These are phyloP conservation scores for Choanephora cucurbitarum DNA, from an alignment of 371 early-diverging fungal species.

Conservation along the genomic window DNA sequence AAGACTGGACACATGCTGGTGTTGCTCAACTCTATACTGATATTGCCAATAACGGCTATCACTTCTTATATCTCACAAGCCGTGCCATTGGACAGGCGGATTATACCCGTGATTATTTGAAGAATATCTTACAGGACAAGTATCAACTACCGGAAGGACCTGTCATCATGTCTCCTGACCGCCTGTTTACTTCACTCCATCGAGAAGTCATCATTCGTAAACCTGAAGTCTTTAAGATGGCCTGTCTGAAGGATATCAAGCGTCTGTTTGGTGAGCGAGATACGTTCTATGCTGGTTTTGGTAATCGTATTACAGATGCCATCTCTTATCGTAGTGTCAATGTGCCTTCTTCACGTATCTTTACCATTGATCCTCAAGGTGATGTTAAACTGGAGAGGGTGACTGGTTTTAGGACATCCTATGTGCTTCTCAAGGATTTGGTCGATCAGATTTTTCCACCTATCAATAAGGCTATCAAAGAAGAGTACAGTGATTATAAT, in stretches of 20 bases:
- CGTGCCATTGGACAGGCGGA: constrained; percentile 97
- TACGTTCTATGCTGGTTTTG: constrained; percentile 99
- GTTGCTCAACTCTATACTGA: constrained; percentile 96
- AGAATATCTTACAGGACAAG: constrained; percentile 84
- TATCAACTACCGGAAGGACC: constrained; percentile 96
- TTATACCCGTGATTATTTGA: constrained; percentile 90
- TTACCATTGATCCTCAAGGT: constrained; percentile 94
- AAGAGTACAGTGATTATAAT: constrained; percentile 84
- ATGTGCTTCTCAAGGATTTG: constrained; percentile 85
- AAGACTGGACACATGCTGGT: constrained; percentile 98
- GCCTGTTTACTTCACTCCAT: constrained; percentile 93
- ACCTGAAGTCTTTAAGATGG: constrained; percentile 98
- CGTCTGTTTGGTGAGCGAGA: constrained; percentile 76
- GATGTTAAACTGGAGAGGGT: constrained; percentile 90
- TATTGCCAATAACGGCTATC: constrained; percentile 94
- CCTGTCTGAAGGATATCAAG: constrained; percentile 90
- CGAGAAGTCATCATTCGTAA: constrained; percentile 94
- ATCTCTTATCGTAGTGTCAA: constrained; percentile 94
- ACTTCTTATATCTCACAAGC: constrained; percentile 95
- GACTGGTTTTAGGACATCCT: constrained; percentile 80
- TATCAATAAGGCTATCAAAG: constrained; percentile 47
- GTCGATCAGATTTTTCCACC: constrained; percentile 97
- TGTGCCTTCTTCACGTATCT: constrained; percentile 93
- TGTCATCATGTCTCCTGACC: constrained; percentile 96
- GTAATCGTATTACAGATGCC: constrained; percentile 93